Base-by-base conservation (phyloP, 345 rosid genomes). In the Eutrema yunnanense region DNA sequence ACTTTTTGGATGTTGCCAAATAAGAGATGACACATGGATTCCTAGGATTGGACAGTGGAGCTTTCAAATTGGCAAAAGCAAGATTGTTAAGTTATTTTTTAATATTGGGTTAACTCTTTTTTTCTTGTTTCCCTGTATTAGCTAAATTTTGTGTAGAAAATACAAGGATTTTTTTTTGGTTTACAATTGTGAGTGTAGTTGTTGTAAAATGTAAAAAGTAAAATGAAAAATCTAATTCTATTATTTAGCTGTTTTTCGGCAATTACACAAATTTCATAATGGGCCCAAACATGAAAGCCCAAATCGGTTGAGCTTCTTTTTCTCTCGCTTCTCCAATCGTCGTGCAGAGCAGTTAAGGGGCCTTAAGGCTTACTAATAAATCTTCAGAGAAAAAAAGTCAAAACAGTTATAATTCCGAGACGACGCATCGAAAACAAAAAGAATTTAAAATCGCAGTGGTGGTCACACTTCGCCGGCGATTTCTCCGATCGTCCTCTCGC, bases 21-120 rank as follows among this genome's bases (percentile, higher is more conserved):
- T 59, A 76, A 76, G 61, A 75, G 65, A 62, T 62, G 71, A 75
- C 79, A 75, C 79, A 47, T 75, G 74, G 69, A 38, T 38, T 19
- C 65, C 38, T 27, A 55, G 32, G 68, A 67, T 32, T 62, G 74
- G 65, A 75, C 69, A 61, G 8, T 61, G 69, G 56, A 67, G 73
- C 72, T 67, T 75, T 60, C 63, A 16, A 26, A 74, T 74, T 60
- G 69, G 63, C 16, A 51, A 50, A 75, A 61, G 63, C 73, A 67
- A 52, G 69, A 14, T 68, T 61, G 63, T 67, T 61, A 43, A 38
- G 27, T 33, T 66, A 22, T 57, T 22, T 22, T 22, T 66, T 50
- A 74, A 67, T 74, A 74, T 49, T 40, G 67, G 72, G 72, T 73
- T 30, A 30, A 19, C 66, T 37, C 26, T 30, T 27, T 8, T 65